Evolutionary conservation across 1,284 basidiomycete genomes (phyloP), one percentile per base, ranked within the genome.

Genomic region (Sanghuangporus weigelae): DNA sequence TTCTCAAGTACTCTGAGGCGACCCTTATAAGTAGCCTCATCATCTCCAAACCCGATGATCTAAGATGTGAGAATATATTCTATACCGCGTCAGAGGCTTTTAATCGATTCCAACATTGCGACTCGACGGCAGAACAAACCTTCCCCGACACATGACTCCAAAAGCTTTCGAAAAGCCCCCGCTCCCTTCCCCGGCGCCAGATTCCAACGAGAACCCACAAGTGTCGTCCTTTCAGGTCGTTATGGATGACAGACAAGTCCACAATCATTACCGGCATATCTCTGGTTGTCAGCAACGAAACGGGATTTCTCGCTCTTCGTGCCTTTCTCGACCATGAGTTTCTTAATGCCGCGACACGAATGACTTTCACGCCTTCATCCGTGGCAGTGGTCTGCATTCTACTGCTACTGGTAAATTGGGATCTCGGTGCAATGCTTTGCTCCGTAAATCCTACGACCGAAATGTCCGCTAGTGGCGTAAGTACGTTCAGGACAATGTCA

Each of bases 311-410:
- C 84, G 75, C 16, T 87, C 77, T 70, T 11, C 78, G 59, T 0
- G 87, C 91, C 5, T 82, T 80, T 23, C 92, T 81, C 0, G 91
- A 90, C 92, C 92, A 95, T 0, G 87, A 88, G 68, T 92, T 83
- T 11, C 72, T 68, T 0, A 63, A 67, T 0, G 85, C 84, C n/a
- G 71, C 70, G 2, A 87, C 74, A 0, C 77, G 50, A 39, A 82
- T 68, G 11, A 14, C 35, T 36, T 36, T 12, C 14, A 69, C 59
- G 23, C 54, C 39, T 35, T 10, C 16, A 54, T 54, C 16, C 12
- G 14, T 36, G 1, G 3, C 16, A 19, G 38, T 2, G 14, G 26
- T n/a, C 11, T 6, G 7, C 2, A 7, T 14, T 54, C 31, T 1
- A 19, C 53, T 54, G 21, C 53, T 38, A 36, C 31, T 11, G 16